A percentile compares a stretch with the other conserved stretches of the same genome.
These are phyloP conservation scores for Blastomyces parvus DNA, from an alignment of 2,329 filamentous ascomycete species.

Conservation along the genomic window DNA sequence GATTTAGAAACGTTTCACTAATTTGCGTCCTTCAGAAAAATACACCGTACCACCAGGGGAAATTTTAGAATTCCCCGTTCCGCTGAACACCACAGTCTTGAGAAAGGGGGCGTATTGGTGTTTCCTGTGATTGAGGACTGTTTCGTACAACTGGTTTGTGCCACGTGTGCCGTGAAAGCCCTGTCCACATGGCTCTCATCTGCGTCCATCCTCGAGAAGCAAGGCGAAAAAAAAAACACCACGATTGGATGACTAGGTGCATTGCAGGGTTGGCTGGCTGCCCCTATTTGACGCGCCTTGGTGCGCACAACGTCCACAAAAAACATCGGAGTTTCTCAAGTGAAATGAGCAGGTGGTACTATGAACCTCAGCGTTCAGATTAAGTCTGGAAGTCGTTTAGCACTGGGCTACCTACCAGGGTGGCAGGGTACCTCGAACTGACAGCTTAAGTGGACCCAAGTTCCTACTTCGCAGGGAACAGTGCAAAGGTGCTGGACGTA, in stretches of 20 bases:
- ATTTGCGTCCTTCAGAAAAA: not conserved
- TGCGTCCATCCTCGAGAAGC: not conserved
- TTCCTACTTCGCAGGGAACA: not conserved
- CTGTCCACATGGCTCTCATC: not conserved
- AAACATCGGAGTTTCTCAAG: not conserved
- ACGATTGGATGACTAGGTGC: not conserved
- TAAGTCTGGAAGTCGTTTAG: not conserved
- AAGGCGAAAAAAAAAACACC: not conserved
- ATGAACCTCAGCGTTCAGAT: not conserved
- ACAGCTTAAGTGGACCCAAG: not conserved
- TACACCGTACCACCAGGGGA: not conserved
- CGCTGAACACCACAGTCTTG: not conserved
- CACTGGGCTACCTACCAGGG: not conserved
- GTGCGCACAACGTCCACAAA: not conserved
- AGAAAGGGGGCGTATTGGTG: not conserved
- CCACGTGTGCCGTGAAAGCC: not conserved
- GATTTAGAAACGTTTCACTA: not conserved
- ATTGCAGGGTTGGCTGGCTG: not conserved
- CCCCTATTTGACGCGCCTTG: not conserved
- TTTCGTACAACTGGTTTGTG: not conserved
- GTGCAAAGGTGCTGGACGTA: not conserved
- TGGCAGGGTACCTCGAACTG: not conserved
- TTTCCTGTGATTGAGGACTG: not conserved
- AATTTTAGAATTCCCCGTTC: not conserved
- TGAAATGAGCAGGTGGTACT: not conserved